These are phyloP conservation scores for Ceratocystis destructans DNA, from an alignment of 2,329 filamentous ascomycete species.

Conservation along the genomic window DNA sequence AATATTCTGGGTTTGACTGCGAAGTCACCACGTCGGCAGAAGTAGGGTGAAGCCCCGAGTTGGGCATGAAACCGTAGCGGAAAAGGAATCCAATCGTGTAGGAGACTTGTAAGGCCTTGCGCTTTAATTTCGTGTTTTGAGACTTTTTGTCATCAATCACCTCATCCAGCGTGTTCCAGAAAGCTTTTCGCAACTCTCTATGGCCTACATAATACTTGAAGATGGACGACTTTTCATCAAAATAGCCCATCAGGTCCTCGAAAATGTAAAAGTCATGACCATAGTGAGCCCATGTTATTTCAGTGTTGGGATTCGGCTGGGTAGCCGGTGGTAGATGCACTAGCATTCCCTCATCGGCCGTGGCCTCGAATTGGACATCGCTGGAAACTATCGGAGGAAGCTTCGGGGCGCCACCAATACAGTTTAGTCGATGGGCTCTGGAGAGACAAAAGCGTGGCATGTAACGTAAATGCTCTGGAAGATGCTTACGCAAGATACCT, in stretches of 20 bases:
- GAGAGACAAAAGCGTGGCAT: not conserved
- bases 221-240: not conserved
- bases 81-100: not conserved
- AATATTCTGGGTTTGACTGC: not conserved
- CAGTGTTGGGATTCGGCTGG: not conserved
- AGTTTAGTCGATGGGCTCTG: not conserved
- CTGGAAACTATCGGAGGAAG: not conserved
- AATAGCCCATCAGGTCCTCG: constrained; percentile 5
- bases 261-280: constrained; percentile 10
- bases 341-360: not conserved
- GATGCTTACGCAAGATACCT: not conserved
- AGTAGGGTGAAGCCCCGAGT: not conserved
- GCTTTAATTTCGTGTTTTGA: not conserved
- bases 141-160: not conserved
- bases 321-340: not conserved
- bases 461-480: not conserved
- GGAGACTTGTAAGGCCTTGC: not conserved
- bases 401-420: not conserved
- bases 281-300: not conserved
- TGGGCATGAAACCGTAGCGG: not conserved
- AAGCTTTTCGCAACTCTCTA: not conserved
- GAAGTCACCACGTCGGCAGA: not conserved
- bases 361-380: not conserved
- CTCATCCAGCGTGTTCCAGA: constrained; percentile 1
- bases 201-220: constrained; percentile 1